Evolutionary conservation across 2,329 filamentous ascomycete species (phyloP).

Genomic region (Sphaerulina vaccinii): DNA sequence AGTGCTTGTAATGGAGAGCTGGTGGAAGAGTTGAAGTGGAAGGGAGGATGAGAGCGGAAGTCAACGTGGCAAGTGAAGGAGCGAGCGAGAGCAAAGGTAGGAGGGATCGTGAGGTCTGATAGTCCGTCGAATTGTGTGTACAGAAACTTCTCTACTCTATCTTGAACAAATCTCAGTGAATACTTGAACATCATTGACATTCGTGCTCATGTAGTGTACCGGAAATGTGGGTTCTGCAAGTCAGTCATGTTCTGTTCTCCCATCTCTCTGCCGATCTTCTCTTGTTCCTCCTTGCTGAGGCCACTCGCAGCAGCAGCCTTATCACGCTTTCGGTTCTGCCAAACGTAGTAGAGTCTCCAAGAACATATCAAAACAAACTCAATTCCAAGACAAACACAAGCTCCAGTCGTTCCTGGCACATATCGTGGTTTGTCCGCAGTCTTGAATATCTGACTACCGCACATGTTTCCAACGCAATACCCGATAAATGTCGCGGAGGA

Average conservation of each 20-base stretch:
- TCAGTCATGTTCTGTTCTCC: conserved; percentile 70
- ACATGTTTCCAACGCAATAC: conserved; percentile 52
- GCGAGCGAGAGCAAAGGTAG: too few species aligned
- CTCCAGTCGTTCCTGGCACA: conserved; percentile 44
- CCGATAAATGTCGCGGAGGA: conserved; percentile 48
- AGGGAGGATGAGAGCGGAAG: too few species aligned
- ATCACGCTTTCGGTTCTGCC: conserved; percentile 40
- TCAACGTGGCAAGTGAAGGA: too few species aligned
- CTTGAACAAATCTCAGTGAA: too few species aligned
- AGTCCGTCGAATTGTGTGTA: too few species aligned
- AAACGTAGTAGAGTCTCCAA: conserved; percentile 45
- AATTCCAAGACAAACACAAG: conserved; percentile 38
- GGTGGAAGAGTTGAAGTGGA: too few species aligned
- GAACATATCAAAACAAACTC: conserved; percentile 38
- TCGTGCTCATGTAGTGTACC: conserved; percentile 26
- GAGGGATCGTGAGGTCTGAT: too few species aligned
- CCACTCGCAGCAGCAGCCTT: conserved; percentile 28
- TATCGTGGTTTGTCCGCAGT: conserved; percentile 47
- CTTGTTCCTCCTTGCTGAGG: conserved; percentile 58
- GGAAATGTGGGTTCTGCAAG: conserved; percentile 45
- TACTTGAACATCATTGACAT: too few species aligned
- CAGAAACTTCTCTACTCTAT: too few species aligned
- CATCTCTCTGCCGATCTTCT: conserved; percentile 62
- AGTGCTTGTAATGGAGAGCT: too few species aligned
- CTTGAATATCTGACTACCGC: conserved; percentile 49